Evolutionary conservation across 2,329 filamentous ascomycete genomes (phyloP), one percentile per base, ranked within the genome.

Genomic region (Magnaporthiopsis incrustans): DNA sequence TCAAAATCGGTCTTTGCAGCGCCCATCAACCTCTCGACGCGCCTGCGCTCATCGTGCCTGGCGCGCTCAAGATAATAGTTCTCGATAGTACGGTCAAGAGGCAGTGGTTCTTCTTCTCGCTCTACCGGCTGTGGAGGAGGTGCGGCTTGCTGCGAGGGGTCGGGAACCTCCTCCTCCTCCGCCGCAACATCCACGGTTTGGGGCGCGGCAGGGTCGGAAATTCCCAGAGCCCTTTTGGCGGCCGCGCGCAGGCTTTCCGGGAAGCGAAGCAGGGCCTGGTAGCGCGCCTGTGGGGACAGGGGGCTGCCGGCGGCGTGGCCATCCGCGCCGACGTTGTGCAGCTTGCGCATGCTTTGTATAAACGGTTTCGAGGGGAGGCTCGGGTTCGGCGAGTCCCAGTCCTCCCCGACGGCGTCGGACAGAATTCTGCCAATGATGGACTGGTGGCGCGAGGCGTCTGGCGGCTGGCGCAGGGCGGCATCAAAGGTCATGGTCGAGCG

Each of bases 1-100:
- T 85, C 83, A 26, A 81, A 75, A 68, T 93, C 90, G 0, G 84
- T 84, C 65, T 77, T 68, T 25, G 86, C 86, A 2, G 69, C 72
- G 14, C 77, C 74, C 76, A 93, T 82, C 56, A 84, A 70, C 7
- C 68, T 67, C 66, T 84, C 81, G 11, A 91, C 64, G 53, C 61
- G 59, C 4, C 6, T 15, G 26, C 56, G 61, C 61, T 63, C 61
- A 4, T 32, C 25, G 11, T 32, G 14, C 56, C 56, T 58, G 15
- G 25, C 33, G 4, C 27, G 22, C 11, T 50, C 11, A 4, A 30
- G 32, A 32, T 26, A 30, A 12, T 44, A 38, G 4, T 5, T 18
- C 14, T 44, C 6, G 12, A 32, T 35, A 12, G n/a, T 14, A 3
- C 60, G 3, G 4, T 27, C 25, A 25, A 11, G 25, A 6, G n/a